Percentiles rank a stretch among this genome's conserved stretches.
Conservation (phyloP, 176 grass and related monocot species). For the Zea mays region Zm-B73-REFERENCE-NAM-5.0 NC_050104.1:100756501-100757000, state of each 20-base stretch:
- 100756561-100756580: slow-evolving; percentile 80
- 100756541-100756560: slow-evolving; percentile 86
- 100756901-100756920: neutral
- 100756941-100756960: neutral
- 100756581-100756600: slow-evolving; percentile 72
- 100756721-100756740: neutral
- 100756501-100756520: slow-evolving; percentile 66
- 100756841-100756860: neutral
- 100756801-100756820: neutral
- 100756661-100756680: slow-evolving; percentile 75
- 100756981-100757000: neutral
- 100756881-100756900: neutral
- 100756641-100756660: slow-evolving; percentile 80
- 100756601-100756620: slow-evolving; percentile 65
- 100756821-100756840: neutral
- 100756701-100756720: slow-evolving; percentile 46
- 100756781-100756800: neutral
- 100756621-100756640: slow-evolving; percentile 67
- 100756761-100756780: neutral
- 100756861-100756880: neutral
- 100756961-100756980: neutral
- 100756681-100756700: slow-evolving; percentile 47
- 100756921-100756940: neutral
- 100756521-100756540: slow-evolving; percentile 94
- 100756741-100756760: neutral